Percentiles rank a stretch among this genome's conserved stretches.
Conservation (phyloP, 164 flowering plant genomes). For the Vitis amurensis region DNA sequence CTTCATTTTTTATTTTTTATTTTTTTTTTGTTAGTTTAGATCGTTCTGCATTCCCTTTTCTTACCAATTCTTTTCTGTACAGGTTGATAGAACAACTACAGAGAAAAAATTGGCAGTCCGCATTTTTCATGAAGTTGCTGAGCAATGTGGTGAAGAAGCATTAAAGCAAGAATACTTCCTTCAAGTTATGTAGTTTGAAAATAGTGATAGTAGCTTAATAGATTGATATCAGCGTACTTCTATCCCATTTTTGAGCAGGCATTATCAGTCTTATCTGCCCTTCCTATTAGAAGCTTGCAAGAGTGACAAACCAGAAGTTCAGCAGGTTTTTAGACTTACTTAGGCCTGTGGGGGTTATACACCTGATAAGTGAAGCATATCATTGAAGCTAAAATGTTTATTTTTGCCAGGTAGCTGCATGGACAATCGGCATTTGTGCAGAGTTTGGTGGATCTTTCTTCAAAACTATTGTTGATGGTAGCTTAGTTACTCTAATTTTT, state of each 20-base stretch:
- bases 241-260: conserved; percentile 34
- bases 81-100: conserved; percentile 52
- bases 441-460: conserved; percentile 90
- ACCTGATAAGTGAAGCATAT: no score
- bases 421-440: conserved; percentile 97
- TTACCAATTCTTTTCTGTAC: no score
- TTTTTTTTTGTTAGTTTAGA: neutral
- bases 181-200: no score
- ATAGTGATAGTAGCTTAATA: neutral
- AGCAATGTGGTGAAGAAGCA: conserved; percentile 73
- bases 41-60: no score
- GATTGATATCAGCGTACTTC: neutral
- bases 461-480: conserved; percentile 93
- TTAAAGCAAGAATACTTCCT: conserved; percentile 40
- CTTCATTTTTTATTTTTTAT: no score
- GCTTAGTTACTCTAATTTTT: neutral
- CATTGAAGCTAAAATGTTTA: neutral
- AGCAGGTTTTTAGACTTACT: conserved; percentile 46
- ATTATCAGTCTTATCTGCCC: conserved; percentile 66
- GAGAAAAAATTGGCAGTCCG: conserved; percentile 73
- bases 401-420: conserved; percentile 84
- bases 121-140: conserved; percentile 81
- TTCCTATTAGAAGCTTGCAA: conserved; percentile 78
- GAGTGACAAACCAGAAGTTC: conserved; percentile 66
- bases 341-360: neutral